phyloP scores from a whole-genome alignment of 2,329 filamentous ascomycete species.

The Fusarium pininemorale region DNA sequence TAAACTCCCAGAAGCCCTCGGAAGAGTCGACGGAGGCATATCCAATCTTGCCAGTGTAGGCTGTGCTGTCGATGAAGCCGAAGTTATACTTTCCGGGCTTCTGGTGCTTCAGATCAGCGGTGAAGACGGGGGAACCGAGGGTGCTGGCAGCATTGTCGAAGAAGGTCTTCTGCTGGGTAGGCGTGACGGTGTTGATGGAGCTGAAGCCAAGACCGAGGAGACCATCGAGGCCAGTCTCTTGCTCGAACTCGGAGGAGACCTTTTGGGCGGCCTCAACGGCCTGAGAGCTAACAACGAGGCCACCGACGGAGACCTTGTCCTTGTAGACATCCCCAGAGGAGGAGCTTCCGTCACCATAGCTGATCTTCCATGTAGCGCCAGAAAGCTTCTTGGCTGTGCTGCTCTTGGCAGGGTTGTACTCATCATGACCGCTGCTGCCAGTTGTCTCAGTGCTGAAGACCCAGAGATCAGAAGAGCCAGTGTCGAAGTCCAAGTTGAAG shows the following conservation, averaged over 20 bases:
- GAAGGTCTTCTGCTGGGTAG: constrained; percentile 54
- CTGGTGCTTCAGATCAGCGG: constrained; percentile 70
- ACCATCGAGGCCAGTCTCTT: constrained; percentile 51
- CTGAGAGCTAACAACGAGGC: constrained; percentile 51
- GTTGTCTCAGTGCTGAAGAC: constrained; percentile 57
- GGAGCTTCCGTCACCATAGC: constrained; percentile 55
- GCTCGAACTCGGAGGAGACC: constrained; percentile 52
- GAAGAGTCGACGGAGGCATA: constrained; percentile 69
- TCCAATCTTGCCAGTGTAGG: constrained; percentile 69
- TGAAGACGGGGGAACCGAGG: constrained; percentile 63
- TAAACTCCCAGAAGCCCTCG: constrained; percentile 72
- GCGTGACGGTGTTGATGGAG: constrained; percentile 54
- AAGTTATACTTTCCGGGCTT: constrained; percentile 74
- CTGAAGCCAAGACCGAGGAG: constrained; percentile 57
- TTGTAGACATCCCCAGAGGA: constrained; percentile 55
- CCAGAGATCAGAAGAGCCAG: constrained; percentile 59
- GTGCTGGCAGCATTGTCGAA: constrained; percentile 46
- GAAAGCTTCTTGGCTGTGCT: constrained; percentile 49
- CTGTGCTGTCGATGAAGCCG: constrained; percentile 70
- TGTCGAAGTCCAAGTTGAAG: constrained; percentile 56
- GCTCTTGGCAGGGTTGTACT: constrained; percentile 53
- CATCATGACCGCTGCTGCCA: constrained; percentile 50
- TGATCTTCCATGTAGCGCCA: constrained; percentile 53
- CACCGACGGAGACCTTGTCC: constrained; percentile 55
- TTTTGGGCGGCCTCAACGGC: constrained; percentile 55